These are phyloP conservation scores for Colletotrichum sp. DNA, from an alignment of 2,329 filamentous ascomycete genomes.

Conservation along the genomic window DNA sequence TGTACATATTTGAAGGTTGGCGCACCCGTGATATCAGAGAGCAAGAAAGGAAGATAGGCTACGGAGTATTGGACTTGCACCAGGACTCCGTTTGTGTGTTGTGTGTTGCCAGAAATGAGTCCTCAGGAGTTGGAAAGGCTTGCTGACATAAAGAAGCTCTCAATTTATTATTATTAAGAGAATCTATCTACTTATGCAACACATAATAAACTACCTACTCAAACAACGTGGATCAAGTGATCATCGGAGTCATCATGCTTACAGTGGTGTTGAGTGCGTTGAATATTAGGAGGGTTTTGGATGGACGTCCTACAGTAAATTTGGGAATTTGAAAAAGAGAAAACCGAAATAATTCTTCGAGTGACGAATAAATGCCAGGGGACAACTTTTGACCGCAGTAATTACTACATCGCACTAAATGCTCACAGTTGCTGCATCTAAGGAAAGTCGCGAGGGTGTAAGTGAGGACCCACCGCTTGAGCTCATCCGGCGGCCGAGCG, in stretches of 20 bases:
- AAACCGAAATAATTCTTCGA: too few species aligned
- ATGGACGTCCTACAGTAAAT: neutral
- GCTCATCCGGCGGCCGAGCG: neutral
- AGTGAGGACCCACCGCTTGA: neutral
- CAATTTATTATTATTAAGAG: fast-evolving
- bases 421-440: neutral
- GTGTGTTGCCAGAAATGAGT: neutral
- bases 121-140: neutral
- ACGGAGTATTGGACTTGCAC: neutral
- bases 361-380: fast-evolving
- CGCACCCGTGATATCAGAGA: neutral
- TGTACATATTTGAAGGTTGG: neutral
- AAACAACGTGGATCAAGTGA: neutral
- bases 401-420: neutral
- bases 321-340: neutral
- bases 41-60: neutral
- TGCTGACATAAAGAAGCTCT: neutral
- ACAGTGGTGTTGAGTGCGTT: neutral
- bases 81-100: neutral
- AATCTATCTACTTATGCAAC: neutral
- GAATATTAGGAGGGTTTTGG: neutral
- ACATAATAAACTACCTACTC: neutral
- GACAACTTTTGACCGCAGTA: neutral
- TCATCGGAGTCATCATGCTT: neutral
- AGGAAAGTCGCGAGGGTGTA: neutral